These are phyloP conservation scores for Sonneratia caseolaris DNA, from an alignment of 345 rosid species.

Conservation along the genomic window DNA sequence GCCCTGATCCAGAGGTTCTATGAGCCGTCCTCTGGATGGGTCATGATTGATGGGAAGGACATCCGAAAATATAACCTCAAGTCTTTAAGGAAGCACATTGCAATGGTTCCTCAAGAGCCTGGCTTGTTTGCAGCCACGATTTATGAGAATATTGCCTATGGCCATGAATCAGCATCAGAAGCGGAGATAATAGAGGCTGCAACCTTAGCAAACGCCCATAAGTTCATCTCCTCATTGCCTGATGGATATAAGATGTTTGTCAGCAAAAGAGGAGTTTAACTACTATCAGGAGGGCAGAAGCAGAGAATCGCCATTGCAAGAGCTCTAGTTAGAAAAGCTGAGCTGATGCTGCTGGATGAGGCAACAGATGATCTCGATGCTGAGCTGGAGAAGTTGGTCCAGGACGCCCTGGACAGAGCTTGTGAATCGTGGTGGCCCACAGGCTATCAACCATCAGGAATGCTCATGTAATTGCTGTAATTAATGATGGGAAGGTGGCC, in stretches of 20 bases:
- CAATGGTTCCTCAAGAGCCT: conserved; percentile 94
- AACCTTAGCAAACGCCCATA: conserved; percentile 76
- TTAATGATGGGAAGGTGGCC: neutral
- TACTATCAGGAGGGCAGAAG: neutral
- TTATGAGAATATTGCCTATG: conserved; percentile 85
- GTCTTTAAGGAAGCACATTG: conserved; percentile 77
- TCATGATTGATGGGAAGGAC: conserved; percentile 84
- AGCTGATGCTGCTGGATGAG: neutral
- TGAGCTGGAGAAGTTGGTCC: neutral
- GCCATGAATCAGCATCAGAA: conserved; percentile 68
- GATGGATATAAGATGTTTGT: conserved; percentile 49
- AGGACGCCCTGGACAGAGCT: neutral
- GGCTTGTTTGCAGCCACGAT: conserved; percentile 78
- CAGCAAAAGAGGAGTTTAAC: neutral
- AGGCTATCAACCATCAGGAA: neutral
- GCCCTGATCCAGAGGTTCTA: conserved; percentile 74
- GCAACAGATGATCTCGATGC: neutral
- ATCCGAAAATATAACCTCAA: conserved; percentile 84
- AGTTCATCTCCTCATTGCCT: conserved; percentile 69
- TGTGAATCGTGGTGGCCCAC: neutral
- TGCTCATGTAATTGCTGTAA: neutral
- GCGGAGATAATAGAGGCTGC: conserved; percentile 94
- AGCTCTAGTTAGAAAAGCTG: neutral
- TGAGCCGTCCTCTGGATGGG: conserved; percentile 84
- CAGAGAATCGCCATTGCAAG: neutral